These are phyloP conservation scores for Coemansia sp. DNA, from an alignment of 192 early-diverging fungal species.

Conservation along the genomic window DNA sequence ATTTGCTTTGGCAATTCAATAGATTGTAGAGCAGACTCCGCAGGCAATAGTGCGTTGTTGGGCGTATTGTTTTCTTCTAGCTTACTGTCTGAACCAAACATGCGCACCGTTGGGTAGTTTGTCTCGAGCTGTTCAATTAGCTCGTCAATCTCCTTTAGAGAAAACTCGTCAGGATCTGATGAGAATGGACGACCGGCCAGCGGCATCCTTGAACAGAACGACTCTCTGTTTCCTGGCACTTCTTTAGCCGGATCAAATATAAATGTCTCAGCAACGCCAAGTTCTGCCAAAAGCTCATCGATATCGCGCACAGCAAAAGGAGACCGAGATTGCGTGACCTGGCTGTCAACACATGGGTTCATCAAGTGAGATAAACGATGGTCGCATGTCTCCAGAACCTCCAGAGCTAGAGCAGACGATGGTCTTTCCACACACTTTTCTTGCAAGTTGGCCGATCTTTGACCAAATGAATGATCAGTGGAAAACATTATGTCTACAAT, in stretches of 20 bases:
- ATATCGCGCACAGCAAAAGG: conserved; percentile 33
- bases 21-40: neutral
- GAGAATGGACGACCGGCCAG: neutral
- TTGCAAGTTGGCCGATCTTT: no score
- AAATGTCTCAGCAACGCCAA: conserved; percentile 20
- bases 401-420: no score
- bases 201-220: neutral
- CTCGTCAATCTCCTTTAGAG: conserved; percentile 35
- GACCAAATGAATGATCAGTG: no score
- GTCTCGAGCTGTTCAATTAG: conserved; percentile 37
- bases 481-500: no score
- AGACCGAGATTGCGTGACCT: neutral
- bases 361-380: neutral
- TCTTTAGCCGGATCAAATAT: conserved; percentile 4
- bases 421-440: no score
- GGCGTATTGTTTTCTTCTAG: neutral
- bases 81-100: neutral
- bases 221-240: neutral
- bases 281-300: conserved; percentile 38
- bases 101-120: neutral
- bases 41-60: neutral
- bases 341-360: neutral
- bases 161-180: conserved; percentile 25
- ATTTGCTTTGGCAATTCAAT: neutral
- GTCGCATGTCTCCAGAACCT: neutral